Base-by-base conservation (phyloP, 2,329 filamentous ascomycete species). In the Myriosclerotinia scirpicola region DNA sequence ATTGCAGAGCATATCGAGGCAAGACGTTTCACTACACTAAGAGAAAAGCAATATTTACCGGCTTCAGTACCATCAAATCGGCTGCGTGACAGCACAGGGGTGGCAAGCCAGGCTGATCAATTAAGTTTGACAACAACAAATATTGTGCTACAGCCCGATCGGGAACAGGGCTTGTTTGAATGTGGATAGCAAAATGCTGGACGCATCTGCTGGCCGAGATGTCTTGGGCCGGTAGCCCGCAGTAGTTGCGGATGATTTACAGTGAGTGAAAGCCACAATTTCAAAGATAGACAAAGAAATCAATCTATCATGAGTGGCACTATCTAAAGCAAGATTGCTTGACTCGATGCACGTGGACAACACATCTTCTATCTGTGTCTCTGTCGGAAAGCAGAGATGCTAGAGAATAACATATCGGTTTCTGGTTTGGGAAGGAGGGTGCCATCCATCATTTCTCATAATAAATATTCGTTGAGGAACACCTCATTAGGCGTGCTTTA, bases 341-440 rank as follows among this genome's bases (percentile, higher is more conserved):
- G 82, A 85, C 82, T 84, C 82, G 82, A 82, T 81, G 83, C 81
- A 83, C 80, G 81, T 83, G 81, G 81, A 79, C 72, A 74, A 71
- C 52, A 71, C 66, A 68, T 54, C 52, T 58, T 36, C 44, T 36
- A 62, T 7, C 54, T 50, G 38, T 53, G 55, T 68, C 30, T 59
- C 54, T 50, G 38, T 55, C 58, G 62, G 63, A 67, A 67, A 30
- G 36, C 38, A 52, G 34, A 59, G 26, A 42, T 50, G 42, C 48
- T 53, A 36, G 42, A 59, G 30, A 50, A 52, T 22, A 53, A 65
- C 4, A 65, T 44, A 44, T 42, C 44, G 48, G 48, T 55, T 62
- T 69, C 60, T 60, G 69, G 63, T 50, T 30, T 54, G 64, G 58
- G 59, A 66, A 66, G 66, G 34, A 30, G 54, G 15, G 7, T 50